Evolutionary conservation across 345 rosid genomes (phyloP).

Genomic region (Raphanus raphanistrum): DNA sequence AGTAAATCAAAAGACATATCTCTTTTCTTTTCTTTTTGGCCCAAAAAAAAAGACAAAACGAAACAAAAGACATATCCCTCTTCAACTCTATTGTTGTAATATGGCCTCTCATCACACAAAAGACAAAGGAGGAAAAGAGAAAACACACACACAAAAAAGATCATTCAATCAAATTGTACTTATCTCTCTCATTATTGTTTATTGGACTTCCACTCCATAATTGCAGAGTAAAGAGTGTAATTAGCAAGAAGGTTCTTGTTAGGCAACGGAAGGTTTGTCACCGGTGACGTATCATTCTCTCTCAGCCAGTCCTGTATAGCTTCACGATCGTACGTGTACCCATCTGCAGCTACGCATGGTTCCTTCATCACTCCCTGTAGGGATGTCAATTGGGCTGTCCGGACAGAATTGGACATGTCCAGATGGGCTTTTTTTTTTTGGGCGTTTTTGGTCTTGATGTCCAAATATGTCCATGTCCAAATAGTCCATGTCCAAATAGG

Average conservation of each 20-base stretch:
- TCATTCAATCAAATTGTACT: not conserved
- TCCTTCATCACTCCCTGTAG: slow-evolving; percentile 78
- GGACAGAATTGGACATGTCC: too few relatives aligned
- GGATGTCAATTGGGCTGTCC: too few relatives aligned
- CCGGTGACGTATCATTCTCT: slow-evolving; percentile 61
- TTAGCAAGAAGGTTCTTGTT: slow-evolving; percentile 69
- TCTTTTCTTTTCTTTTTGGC: not conserved
- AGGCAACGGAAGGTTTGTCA: slow-evolving; percentile 60
- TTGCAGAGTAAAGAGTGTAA: slow-evolving; percentile 70
- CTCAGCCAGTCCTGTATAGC: slow-evolving; percentile 78
- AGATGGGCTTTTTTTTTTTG: too few relatives aligned
- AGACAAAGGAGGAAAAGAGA: not conserved
- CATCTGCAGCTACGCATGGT: slow-evolving; percentile 91
- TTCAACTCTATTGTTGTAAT: slow-evolving; percentile 9
- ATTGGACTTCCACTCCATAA: slow-evolving; percentile 70
- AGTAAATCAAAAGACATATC: slow-evolving; percentile 2
- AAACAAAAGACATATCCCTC: not conserved
- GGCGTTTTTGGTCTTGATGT: too few relatives aligned
- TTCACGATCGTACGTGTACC: slow-evolving; percentile 70
- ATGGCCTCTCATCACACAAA: slow-evolving; percentile 29
- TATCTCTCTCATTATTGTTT: slow-evolving; percentile 26
- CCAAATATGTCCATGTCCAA: too few relatives aligned
- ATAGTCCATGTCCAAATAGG: too few relatives aligned
- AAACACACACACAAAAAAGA: not conserved
- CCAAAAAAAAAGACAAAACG: not conserved